Evolutionary conservation across 1,139 yeast species (phyloP), one percentile per base, ranked within the genome.

Genomic region (Dujonia santamariae): DNA sequence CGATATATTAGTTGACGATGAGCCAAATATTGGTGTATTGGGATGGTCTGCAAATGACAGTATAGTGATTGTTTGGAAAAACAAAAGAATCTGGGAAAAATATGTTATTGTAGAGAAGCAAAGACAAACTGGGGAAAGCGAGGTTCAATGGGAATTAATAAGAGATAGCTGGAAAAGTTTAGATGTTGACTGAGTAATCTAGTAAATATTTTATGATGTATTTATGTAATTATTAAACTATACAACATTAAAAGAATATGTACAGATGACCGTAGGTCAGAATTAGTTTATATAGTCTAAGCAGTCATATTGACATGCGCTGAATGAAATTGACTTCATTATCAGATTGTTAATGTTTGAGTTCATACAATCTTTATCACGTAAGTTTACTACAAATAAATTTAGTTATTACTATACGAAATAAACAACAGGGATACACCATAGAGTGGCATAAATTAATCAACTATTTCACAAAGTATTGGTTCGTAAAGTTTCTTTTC

Each of bases 41-140:
- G 96, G 94, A 1, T 86, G 96, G 96, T 67, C 80, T 1, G 79
- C 80, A 9, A 84, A 81, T 44, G 83, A 75, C 43, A 65, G 79
- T 11, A 62, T 86, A 6, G 66, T 85, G 1, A 69, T 85, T 1
- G 58, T 90, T 3, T 88, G 97, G 96, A 72, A 76, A 40, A 61
- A 62, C 29, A 72, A 77, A 44, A 79, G 81, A 19, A 78, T 80
- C 19, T 87, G 97, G 96, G 97, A 90, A 51, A 85, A 84, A 54
- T 88, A 84, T 54, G 78, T 73, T 9, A 77, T 88, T 28, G 67
- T 77, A 11, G 86, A 80, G 32, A 51, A 41, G 21, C 23, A 16
- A 4, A 35, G 32, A 22, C 18, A 36, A 14, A 8, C 15, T 19
- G 36, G 34, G 18, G 31, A 27, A 15, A 49, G 46, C 20, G 51